Evolutionary conservation across 805 yeast species (phyloP), one percentile per base, ranked within the genome.

Genomic region (Metschnikowia koreensis): DNA sequence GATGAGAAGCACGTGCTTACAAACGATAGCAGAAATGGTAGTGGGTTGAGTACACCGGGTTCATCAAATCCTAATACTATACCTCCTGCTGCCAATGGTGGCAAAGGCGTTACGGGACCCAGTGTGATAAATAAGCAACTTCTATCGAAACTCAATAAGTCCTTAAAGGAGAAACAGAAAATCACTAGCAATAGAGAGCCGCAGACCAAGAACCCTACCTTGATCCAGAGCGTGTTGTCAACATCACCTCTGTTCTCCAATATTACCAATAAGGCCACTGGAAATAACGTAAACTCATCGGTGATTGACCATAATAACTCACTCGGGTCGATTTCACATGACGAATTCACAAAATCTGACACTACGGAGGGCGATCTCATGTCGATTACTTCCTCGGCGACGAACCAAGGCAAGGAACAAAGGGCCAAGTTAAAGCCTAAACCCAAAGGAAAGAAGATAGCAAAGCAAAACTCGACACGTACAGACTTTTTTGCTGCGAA

Each of bases 401-500:
- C 42, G n/a, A 44, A 39, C 33, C 49, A 34, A 40, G 48, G 50
- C 16, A 53, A 53, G 28, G 60, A 55, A 13, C 46, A 50, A 17
- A 34, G 36, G 7, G 31, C 16, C 31, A 50, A 45, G 46, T 27
- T 46, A 13, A 49, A 52, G 42, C 46, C 44, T 31, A 63, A 61
- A 57, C 57, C 52, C 39, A 66, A 63, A 46, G 60, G 54, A 31
- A 71, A 69, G 55, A 66, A 66, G 36, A 61, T 65, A 11, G 60
- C 73, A 11, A 73, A 79, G 47, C 82, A 81, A 54, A 81, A 77
- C 56, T 80, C 89, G 3, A 83, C 96, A 7, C 81, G 91, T 63
- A 94, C 97, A 0, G 98, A 92, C 63, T 82, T 90, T 54, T 94
- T 94, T 68, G 98, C 97, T 9, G 97, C 98, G 0, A 88, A 87